Evolutionary conservation across 2,329 filamentous ascomycete species (phyloP).

Genomic region (Metarhizium rileyi): DNA sequence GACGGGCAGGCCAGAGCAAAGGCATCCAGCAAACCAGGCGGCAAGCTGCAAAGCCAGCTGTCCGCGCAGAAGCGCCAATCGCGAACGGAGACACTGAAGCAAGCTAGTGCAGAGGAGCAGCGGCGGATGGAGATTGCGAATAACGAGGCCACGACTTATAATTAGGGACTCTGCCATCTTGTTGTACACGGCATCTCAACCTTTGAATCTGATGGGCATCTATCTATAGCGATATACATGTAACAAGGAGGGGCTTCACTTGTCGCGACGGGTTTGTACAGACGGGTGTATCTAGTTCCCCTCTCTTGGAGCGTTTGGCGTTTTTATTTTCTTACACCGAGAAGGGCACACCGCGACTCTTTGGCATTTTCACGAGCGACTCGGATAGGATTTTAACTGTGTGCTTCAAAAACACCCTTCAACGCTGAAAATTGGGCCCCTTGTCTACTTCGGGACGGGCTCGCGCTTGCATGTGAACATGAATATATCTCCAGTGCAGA

Average conservation of each 20-base stretch:
- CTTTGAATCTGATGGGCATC: too few relatives aligned
- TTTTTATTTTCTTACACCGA: too few relatives aligned
- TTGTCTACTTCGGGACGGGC: not conserved
- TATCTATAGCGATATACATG: not conserved
- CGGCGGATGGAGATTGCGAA: constrained; percentile 59
- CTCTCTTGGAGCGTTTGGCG: not conserved
- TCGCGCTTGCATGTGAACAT: not conserved
- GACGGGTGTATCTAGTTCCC: too few relatives aligned
- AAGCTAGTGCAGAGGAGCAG: constrained; percentile 57
- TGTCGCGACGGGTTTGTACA: too few relatives aligned
- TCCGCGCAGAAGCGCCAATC: constrained; percentile 69
- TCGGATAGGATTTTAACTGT: too few relatives aligned
- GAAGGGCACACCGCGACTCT: too few relatives aligned
- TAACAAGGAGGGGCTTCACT: not conserved
- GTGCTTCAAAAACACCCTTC: too few relatives aligned
- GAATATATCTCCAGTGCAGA: not conserved
- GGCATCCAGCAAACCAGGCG: constrained; percentile 39
- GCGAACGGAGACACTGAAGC: constrained; percentile 54
- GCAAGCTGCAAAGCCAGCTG: constrained; percentile 62
- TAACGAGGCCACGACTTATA: constrained; percentile 29
- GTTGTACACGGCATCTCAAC: not conserved
- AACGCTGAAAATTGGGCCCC: not conserved
- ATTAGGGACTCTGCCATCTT: constrained; percentile 11
- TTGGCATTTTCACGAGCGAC: too few relatives aligned
- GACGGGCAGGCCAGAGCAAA: constrained; percentile 54